Percentiles rank a stretch among this genome's conserved stretches.
phyloP scores from a whole-genome alignment of 345 rosid genomes.

The Salix koriyanagi region DNA sequence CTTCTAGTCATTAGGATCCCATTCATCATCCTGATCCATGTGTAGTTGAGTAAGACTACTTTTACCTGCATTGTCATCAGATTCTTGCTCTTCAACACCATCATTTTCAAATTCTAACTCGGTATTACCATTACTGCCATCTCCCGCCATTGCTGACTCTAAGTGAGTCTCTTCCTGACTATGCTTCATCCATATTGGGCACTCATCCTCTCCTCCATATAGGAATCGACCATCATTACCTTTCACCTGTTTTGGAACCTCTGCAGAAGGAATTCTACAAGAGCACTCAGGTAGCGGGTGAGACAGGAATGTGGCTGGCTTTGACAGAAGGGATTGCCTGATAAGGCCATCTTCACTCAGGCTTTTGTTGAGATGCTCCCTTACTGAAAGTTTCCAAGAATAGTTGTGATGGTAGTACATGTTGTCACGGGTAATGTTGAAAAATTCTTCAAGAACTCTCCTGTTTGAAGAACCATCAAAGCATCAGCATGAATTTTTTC shows the following conservation, averaged over 20 bases:
- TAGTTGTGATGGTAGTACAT: conserved; percentile 75
- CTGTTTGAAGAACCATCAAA: conserved; percentile 38
- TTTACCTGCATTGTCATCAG: conserved; percentile 39
- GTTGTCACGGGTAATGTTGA: conserved; percentile 56
- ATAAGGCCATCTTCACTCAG: conserved; percentile 67
- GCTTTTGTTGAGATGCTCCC: conserved; percentile 83
- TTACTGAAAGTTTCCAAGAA: conserved; percentile 69
- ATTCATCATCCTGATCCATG: conserved; percentile 78
- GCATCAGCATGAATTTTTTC: neutral
- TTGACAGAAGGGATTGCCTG: conserved; percentile 59
- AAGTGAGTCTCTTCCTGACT: conserved; percentile 16
- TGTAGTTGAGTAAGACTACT: conserved; percentile 38
- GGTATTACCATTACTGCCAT: conserved; percentile 36
- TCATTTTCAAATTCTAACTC: conserved; percentile 65
- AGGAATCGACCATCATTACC: conserved; percentile 43
- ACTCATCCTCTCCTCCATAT: conserved; percentile 76
- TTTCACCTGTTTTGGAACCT: conserved; percentile 26
- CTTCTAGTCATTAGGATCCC: conserved; percentile 89
- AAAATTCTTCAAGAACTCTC: conserved; percentile 53
- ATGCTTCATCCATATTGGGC: conserved; percentile 83
- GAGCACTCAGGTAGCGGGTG: conserved; percentile 98
- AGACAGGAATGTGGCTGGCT: conserved; percentile 66
- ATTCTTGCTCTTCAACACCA: conserved; percentile 47
- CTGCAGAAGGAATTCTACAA: conserved; percentile 59
- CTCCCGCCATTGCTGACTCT: conserved; percentile 38